Evolutionary conservation across 2,329 filamentous ascomycete species (phyloP), one percentile per base, ranked within the genome.

Genomic region (Bipolaris bicolor): DNA sequence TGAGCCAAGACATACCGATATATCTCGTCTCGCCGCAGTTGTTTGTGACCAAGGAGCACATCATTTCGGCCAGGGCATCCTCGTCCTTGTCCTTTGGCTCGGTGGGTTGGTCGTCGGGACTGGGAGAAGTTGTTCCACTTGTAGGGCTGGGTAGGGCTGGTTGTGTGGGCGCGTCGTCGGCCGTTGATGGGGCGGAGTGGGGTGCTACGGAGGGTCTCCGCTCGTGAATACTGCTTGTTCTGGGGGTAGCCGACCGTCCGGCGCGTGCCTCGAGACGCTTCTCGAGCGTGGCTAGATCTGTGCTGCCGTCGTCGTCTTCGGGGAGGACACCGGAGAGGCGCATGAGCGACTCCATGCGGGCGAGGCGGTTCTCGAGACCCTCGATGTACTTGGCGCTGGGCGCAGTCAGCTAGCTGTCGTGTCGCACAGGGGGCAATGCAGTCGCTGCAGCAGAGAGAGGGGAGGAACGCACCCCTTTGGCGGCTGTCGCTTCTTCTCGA

Each of bases 401-500:
- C 33, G 16, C 22, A 20, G 55, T 64, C 36, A 60, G 63, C 44
- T 22, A 33, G 36, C 3, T 20, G 36, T 31, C 22, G 34, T 31
- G 29, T 22, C 33, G 9, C 48, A 33, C 36, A 45, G n/a, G 34
- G 34, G 22, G 33, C 16, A 16, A 3, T 13, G 3, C 13, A n/a
- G 22, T 26, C 15, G 11, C 20, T 1, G 29, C 3, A 29, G 26
- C 9, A 31, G 29, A 10, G 10, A 31, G 29, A 31, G 29, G 3
- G 29, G 29, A 31, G 7, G 36, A 20, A 45, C 44, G 16, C 57
- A 96, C 92, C 95, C 94, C 83, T 98, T 99, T 1, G 94, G 95
- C 51, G 95, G 94, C 76, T 90, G 95, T 57, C 95, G 86, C 84
- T 99, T 99, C 87, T 99, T 99, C 81, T 99, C 95, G 36, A 98